phyloP scores from a whole-genome alignment of 345 rosid species.

The Reutealis trisperma region DNA sequence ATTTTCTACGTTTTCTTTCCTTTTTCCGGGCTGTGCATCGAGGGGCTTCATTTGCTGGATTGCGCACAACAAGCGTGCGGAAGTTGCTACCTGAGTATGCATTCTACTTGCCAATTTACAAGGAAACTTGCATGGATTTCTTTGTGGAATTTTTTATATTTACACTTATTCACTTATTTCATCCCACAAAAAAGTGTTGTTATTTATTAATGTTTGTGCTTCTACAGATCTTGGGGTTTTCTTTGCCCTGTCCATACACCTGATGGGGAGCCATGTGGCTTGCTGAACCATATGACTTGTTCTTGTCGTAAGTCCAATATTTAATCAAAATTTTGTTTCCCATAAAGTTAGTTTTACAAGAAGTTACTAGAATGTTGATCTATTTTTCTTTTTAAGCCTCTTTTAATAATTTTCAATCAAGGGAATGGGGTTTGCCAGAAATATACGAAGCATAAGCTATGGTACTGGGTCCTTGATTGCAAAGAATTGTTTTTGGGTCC shows the following conservation, averaged over 20 bases:
- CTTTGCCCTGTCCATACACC: slow-evolving; percentile 99
- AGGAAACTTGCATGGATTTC: slow-evolving; percentile 17
- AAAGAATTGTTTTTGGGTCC: background rate
- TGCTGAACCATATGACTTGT: slow-evolving; percentile 91
- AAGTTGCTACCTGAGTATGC: slow-evolving; percentile 96
- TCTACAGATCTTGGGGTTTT: slow-evolving; percentile 91
- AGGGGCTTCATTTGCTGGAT: slow-evolving; percentile 95
- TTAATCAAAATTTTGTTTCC: background rate
- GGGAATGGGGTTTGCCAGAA: background rate
- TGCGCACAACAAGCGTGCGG: slow-evolving; percentile 94
- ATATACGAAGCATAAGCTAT: background rate
- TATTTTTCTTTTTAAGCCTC: background rate
- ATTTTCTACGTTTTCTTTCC: slow-evolving; percentile 84
- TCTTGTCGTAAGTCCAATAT: slow-evolving; percentile 62
- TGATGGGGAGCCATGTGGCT: slow-evolving; percentile 98
- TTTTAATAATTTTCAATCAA: background rate
- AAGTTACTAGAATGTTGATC: background rate
- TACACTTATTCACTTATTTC: slow-evolving; percentile 14
- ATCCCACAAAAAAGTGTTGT: background rate
- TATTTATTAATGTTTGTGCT: background rate
- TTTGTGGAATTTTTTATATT: slow-evolving; percentile 6
- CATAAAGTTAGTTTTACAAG: background rate
- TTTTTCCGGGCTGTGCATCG: slow-evolving; percentile 96
- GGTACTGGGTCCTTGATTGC: no score
- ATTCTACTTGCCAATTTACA: slow-evolving; percentile 13